Conservation (phyloP, 2,329 filamentous ascomycete genomes). For the Cyphellophora attinorum region DNA sequence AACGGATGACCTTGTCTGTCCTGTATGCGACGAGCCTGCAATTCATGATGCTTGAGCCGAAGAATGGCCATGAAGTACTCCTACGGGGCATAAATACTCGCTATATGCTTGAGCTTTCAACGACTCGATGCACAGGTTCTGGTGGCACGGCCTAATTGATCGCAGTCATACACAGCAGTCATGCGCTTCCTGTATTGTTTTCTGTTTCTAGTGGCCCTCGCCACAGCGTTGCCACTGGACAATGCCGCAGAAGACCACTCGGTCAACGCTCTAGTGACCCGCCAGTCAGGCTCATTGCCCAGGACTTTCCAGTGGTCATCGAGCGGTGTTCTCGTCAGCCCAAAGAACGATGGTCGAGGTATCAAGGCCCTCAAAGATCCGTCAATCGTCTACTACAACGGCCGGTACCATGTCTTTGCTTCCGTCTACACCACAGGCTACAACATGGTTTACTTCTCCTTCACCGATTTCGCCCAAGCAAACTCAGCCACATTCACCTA, state of each 20-base stretch:
- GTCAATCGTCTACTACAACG: slow-evolving; percentile 45
- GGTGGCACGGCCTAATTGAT: no score
- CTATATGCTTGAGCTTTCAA: no score
- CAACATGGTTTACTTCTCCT: slow-evolving; percentile 50
- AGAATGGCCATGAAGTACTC: no score
- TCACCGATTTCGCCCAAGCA: slow-evolving; percentile 35
- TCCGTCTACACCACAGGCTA: slow-evolving; percentile 35
- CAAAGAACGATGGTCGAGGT: slow-evolving; percentile 40
- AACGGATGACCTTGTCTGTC: no score
- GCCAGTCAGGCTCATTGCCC: slow-evolving; percentile 34
- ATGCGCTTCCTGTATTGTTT: no score
- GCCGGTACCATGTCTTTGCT: slow-evolving; percentile 52
- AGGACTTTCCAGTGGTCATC: slow-evolving; percentile 49
- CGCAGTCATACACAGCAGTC: no score
- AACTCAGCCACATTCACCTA: slow-evolving; percentile 30
- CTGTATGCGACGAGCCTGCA: no score
- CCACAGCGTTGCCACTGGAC: neutral
- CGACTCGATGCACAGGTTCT: no score
- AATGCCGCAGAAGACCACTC: neutral
- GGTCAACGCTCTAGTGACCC: neutral
- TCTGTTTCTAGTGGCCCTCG: neutral
- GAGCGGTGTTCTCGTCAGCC: slow-evolving; percentile 39
- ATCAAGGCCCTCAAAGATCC: slow-evolving; percentile 53
- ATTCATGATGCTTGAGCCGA: no score
- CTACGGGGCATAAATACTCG: no score